phyloP scores from a whole-genome alignment of 805 yeast species.

The Candida adriatica region DNA sequence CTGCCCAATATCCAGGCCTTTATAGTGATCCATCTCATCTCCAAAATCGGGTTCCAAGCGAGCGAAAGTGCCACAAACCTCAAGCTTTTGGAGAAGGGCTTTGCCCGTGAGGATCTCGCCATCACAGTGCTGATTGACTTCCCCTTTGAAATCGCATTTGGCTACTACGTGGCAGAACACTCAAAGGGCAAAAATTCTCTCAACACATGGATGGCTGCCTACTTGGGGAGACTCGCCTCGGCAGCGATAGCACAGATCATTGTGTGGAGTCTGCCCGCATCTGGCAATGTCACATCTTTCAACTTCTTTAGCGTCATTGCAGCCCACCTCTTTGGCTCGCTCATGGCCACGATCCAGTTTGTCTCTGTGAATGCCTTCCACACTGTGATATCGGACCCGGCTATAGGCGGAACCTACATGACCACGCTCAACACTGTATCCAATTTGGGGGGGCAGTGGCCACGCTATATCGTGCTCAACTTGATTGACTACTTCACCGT shows the following conservation, averaged over 20 bases:
- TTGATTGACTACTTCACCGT: conserved; percentile 75
- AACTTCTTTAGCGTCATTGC: conserved; percentile 69
- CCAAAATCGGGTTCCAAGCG: conserved; percentile 91
- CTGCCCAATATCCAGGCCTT: conserved; percentile 68
- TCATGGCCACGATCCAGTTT: conserved; percentile 92
- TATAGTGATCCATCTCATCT: conserved; percentile 64
- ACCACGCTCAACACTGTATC: conserved; percentile 88
- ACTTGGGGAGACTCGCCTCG: conserved; percentile 69
- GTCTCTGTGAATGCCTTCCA: conserved; percentile 94
- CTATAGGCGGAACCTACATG: conserved; percentile 97
- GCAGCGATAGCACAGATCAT: conserved; percentile 71
- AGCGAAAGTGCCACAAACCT: conserved; percentile 94
- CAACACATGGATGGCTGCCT: conserved; percentile 87
- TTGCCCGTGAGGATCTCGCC: conserved; percentile 89
- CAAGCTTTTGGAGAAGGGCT: conserved; percentile 84
- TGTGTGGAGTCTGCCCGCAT: conserved; percentile 63
- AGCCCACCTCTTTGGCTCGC: conserved; percentile 81
- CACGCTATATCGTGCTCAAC: conserved; percentile 69
- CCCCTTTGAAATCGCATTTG: conserved; percentile 92
- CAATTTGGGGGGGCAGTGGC: conserved; percentile 98
- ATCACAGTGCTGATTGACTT: conserved; percentile 89
- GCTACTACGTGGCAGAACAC: conserved; percentile 95
- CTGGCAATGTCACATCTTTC: conserved; percentile 36
- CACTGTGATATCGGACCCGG: conserved; percentile 91
- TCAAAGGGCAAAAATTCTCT: conserved; percentile 71